A percentile compares a stretch with the other conserved stretches of the same genome.
Evolutionary conservation across 495 filamentous ascomycete genomes (phyloP).

Genomic region (Aspergillus avenaceus): DNA sequence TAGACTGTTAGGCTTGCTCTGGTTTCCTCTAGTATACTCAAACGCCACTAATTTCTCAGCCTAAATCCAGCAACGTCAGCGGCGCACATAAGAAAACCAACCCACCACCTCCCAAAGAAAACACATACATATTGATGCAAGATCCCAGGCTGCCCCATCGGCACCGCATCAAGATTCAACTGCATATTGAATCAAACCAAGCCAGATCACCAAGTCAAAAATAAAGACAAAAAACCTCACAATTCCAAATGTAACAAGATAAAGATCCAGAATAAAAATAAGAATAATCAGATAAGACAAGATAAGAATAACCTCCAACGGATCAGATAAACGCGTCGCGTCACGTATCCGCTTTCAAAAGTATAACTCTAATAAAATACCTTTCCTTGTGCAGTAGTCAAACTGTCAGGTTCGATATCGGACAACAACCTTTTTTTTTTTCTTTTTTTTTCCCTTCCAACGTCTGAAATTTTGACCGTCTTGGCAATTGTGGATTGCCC

Average conservation of each 20-base stretch:
- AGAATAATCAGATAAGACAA: not conserved
- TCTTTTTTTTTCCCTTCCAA: too few species aligned
- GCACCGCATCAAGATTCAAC: not conserved
- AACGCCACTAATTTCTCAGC: constrained; percentile 45
- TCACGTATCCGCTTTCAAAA: too few species aligned
- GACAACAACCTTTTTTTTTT: too few species aligned
- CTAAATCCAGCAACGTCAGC: constrained; percentile 10
- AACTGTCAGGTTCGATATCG: too few species aligned
- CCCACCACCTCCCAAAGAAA: too few species aligned
- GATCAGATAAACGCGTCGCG: not conserved
- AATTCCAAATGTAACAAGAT: not conserved
- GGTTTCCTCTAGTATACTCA: constrained; percentile 32
- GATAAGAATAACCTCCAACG: not conserved
- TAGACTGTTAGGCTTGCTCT: constrained; percentile 55
- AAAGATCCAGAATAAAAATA: not conserved
- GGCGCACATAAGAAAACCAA: not conserved
- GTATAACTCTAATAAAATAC: too few species aligned
- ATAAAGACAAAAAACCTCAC: too few species aligned
- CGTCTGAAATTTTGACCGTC: too few species aligned
- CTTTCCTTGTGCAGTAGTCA: too few species aligned
- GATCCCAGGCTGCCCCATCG: not conserved
- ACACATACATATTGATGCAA: not conserved
- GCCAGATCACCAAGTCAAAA: not conserved
- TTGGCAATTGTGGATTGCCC: too few species aligned
- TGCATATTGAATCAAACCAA: not conserved